Evolutionary conservation across 2,329 filamentous ascomycete genomes (phyloP).

Genomic region (Dactylellina parvicollis): DNA sequence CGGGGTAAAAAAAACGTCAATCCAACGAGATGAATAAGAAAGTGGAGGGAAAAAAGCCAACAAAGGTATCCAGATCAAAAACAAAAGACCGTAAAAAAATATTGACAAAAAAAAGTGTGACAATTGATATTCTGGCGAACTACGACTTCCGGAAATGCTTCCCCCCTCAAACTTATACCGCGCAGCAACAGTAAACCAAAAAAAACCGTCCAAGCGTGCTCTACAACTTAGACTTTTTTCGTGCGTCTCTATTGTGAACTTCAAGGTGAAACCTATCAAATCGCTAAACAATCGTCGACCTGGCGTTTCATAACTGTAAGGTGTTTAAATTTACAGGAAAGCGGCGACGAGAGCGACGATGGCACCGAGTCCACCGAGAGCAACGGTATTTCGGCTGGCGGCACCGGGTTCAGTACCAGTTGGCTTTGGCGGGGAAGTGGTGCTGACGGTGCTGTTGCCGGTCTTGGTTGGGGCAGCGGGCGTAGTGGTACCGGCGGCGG

Average conservation of each 20-base stretch:
- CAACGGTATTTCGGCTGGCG: conserved; percentile 41
- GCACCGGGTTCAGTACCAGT: conserved; percentile 26
- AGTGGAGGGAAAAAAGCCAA: not conserved
- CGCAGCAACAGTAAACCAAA: not conserved
- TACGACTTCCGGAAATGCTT: not conserved
- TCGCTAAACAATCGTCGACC: conserved; percentile 36
- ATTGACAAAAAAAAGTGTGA: no score
- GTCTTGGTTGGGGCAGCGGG: conserved; percentile 9
- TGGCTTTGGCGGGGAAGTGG: conserved; percentile 23
- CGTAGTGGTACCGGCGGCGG: conserved; percentile 8
- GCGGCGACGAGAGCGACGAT: conserved; percentile 43
- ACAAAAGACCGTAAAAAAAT: not conserved
- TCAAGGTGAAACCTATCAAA: conserved; percentile 16
- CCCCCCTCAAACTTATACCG: not conserved
- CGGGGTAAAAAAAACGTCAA: conserved; percentile 5
- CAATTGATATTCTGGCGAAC: no score
- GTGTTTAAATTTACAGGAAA: conserved; percentile 39
- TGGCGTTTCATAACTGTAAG: conserved; percentile 23
- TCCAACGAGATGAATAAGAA: not conserved
- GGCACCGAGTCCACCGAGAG: conserved; percentile 48
- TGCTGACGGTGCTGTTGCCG: conserved; percentile 11
- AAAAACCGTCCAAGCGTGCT: conserved; percentile 41
- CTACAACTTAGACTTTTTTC: conserved; percentile 38
- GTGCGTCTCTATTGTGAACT: conserved; percentile 1
- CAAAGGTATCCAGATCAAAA: not conserved